Base-by-base conservation (phyloP, 768 basidiomycete species). In the Wakefieldia striispora region DNA sequence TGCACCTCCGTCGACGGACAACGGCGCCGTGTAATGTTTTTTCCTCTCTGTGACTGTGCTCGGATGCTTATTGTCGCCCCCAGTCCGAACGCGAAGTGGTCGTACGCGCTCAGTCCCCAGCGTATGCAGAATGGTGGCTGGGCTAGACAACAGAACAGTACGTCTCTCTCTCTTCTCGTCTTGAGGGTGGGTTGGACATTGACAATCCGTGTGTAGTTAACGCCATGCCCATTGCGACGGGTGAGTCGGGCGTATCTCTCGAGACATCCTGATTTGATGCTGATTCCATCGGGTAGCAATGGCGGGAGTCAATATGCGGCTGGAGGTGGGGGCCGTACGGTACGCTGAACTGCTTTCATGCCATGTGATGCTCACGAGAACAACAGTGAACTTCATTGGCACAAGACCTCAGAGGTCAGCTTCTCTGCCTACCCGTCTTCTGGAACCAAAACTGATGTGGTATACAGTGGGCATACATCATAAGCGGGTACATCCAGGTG, bases 1-100 rank as follows among this genome's bases (percentile, higher is more conserved):
- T 0, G 78, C 79, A 7, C 79, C 81, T 16, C 84, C 85, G 1
- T 74, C 72, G 9, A 84, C 85, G 1, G 84, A 87, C 58, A 59
- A 70, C 35, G 83, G 84, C 4, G 60, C 60, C 24, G 65, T 86
- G 73, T 70, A 54, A 46, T 13, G 8, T 40, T 47, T 50, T 31
- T 33, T n/a, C 26, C 6, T 8, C 13, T 16, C 20, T 12, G 37
- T 17, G 19, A n/a, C n/a, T 8, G 43, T 29, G 8, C 27, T 2
- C 2, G n/a, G 36, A 36, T 40, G 19, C 23, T 47, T 16, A 48
- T 20, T n/a, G 13, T 23, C 4, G 10, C 21, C 10, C 27, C 19
- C 47, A 73, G 67, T 3, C 49, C 57, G 5, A 83, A 82, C 49
- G 69, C 69, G 45, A 84, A 83, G 55, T 84, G 82, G 83, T 75